Evolutionary conservation across 1,284 basidiomycete species (phyloP).

Genomic region (Apiotrichum gracile): DNA sequence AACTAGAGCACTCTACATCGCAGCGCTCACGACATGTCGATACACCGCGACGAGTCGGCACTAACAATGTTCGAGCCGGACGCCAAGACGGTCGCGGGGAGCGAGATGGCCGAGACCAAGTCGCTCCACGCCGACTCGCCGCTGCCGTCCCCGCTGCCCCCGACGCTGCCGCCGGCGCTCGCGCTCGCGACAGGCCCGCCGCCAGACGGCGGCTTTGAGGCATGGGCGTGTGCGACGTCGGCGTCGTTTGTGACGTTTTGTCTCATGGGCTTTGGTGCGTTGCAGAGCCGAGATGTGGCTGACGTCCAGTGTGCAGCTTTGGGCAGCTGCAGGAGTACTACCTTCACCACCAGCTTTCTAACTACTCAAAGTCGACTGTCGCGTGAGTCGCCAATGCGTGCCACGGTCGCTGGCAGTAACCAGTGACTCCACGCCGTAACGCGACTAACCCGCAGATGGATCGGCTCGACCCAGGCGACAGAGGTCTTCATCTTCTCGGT

Average conservation of each 20-base stretch:
- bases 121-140: too few species aligned
- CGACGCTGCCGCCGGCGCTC: too few species aligned
- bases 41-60: too few species aligned
- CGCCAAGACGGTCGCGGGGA: too few species aligned
- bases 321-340: constrained; percentile 41
- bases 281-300: not conserved
- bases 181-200: constrained; percentile 34
- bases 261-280: constrained; percentile 42
- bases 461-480: constrained; percentile 31
- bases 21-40: too few species aligned
- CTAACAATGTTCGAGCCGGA: too few species aligned
- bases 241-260: constrained; percentile 40
- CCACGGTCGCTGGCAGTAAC: too few species aligned
- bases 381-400: constrained; percentile 21
- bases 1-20: too few species aligned
- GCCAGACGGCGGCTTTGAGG: constrained; percentile 41
- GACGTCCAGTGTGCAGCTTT: constrained; percentile 32
- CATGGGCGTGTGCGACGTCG: constrained; percentile 36
- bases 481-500: constrained; percentile 33
- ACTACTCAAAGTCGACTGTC: constrained; percentile 32
- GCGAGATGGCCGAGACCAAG: too few species aligned
- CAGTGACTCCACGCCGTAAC: not conserved
- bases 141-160: not conserved
- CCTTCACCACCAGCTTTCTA: constrained; percentile 28
- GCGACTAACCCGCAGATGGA: constrained; percentile 25